phyloP scores from a whole-genome alignment of 495 filamentous ascomycete species.

The Neurospora hispaniola region DNA sequence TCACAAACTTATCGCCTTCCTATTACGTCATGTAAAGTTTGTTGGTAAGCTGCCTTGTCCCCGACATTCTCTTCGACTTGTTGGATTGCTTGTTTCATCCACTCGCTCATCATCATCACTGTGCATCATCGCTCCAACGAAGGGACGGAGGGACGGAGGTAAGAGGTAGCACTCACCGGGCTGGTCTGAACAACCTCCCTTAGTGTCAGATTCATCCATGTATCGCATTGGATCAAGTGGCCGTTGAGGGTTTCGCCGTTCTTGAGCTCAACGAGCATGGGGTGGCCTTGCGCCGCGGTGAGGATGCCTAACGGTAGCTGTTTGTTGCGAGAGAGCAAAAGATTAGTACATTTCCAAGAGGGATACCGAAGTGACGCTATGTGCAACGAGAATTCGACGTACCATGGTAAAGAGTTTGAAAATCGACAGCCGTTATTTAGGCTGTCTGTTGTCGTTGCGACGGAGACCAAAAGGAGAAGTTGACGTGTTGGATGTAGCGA shows the following conservation, averaged over 20 bases:
- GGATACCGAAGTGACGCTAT: background rate
- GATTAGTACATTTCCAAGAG: background rate
- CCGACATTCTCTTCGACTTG: background rate
- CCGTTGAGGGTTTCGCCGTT: conserved; percentile 97
- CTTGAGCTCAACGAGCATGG: conserved; percentile 98
- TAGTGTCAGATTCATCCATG: conserved; percentile 97
- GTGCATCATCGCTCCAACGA: background rate
- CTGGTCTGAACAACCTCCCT: conserved; percentile 98
- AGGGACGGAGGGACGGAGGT: background rate
- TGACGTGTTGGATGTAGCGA: background rate
- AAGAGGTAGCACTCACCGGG: conserved; percentile 36
- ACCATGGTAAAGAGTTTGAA: background rate
- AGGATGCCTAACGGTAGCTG: conserved; percentile 88
- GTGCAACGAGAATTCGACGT: no score
- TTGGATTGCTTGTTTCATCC: background rate
- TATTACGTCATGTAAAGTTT: conserved; percentile 7
- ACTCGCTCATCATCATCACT: background rate
- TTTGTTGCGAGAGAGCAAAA: background rate
- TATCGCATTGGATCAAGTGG: conserved; percentile 90
- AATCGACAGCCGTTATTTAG: background rate
- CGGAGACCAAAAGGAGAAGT: background rate
- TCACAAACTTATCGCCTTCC: conserved; percentile 89
- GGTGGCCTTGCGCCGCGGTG: conserved; percentile 92
- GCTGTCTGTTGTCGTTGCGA: background rate
- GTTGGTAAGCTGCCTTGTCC: conserved; percentile 1